Conservation (phyloP, 345 rosid genomes). For the Triadica sebifera region DNA sequence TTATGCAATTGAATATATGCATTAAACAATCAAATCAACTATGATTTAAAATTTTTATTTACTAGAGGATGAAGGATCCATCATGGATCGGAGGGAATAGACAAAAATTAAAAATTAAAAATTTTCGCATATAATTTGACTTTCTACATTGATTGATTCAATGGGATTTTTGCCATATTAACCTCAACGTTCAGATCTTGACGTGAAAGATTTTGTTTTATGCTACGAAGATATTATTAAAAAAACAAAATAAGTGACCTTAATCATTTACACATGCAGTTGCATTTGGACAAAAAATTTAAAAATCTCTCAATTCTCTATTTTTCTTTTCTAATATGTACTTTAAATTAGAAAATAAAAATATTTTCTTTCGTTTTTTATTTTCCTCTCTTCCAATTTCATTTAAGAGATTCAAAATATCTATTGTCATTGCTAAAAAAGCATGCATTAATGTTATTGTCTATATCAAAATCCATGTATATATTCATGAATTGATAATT, state of each 20-base stretch:
- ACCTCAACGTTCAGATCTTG: conserved; percentile 16
- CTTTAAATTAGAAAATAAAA: too few relatives aligned
- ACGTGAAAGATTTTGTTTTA: not conserved
- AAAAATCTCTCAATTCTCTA: too few relatives aligned
- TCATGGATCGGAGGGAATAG: conserved; percentile 21
- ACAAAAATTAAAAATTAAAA: not conserved
- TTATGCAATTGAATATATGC: conserved; percentile 21
- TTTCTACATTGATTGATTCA: conserved; percentile 30
- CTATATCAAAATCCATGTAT: too few relatives aligned
- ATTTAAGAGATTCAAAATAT: too few relatives aligned
- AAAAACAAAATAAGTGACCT: not conserved
- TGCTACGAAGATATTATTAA: not conserved
- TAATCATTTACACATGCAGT: conserved; percentile 14
- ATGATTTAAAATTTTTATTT: not conserved
- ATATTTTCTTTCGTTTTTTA: too few relatives aligned
- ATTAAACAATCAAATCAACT: not conserved
- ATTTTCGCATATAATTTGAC: conserved; percentile 21
- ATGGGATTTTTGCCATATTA: conserved; percentile 14
- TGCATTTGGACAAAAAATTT: too few relatives aligned
- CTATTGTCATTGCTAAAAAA: too few relatives aligned
- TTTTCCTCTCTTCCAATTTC: too few relatives aligned
- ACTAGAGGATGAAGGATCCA: not conserved
- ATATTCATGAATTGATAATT: too few relatives aligned
- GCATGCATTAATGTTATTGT: too few relatives aligned
- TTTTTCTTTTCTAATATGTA: too few relatives aligned